These are phyloP conservation scores for Iberis pinnata DNA, from an alignment of 345 rosid species.

Conservation along the genomic window DNA sequence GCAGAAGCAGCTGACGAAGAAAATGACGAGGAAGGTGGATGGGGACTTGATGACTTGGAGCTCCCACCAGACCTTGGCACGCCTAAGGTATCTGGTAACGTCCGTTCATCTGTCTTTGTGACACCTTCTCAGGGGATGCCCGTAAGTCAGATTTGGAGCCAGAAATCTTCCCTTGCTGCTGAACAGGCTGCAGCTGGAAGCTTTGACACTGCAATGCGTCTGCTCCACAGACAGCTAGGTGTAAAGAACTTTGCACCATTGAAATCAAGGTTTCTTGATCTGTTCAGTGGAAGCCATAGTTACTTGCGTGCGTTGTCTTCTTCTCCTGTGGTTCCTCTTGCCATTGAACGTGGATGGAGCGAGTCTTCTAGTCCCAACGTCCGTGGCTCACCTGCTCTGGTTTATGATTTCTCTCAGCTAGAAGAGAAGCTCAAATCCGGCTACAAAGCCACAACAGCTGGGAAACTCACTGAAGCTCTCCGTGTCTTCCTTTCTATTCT, in stretches of 20 bases:
- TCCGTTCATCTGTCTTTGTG: conserved; percentile 58
- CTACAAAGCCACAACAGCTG: conserved; percentile 77
- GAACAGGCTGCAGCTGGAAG: conserved; percentile 85
- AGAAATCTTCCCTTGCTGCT: conserved; percentile 74
- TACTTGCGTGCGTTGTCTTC: conserved; percentile 75
- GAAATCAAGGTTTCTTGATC: conserved; percentile 57
- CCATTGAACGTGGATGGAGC: conserved; percentile 77
- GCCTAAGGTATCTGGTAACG: conserved; percentile 39
- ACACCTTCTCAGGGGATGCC: conserved; percentile 88
- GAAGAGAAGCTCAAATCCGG: conserved; percentile 94
- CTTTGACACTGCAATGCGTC: conserved; percentile 77
- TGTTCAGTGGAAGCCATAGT: conserved; percentile 69
- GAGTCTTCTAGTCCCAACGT: conserved; percentile 77
- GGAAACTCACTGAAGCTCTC: conserved; percentile 75
- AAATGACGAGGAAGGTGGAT: conserved; percentile 62
- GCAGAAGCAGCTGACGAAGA: conserved; percentile 58
- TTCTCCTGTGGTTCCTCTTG: conserved; percentile 67
- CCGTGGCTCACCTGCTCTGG: conserved; percentile 76
- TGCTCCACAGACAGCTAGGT: conserved; percentile 78
- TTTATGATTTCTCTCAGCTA: conserved; percentile 66
- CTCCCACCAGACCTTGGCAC: conserved; percentile 76
- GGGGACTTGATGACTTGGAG: conserved; percentile 85
- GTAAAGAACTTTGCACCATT: conserved; percentile 62
- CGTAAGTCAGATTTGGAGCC: conserved; percentile 75
- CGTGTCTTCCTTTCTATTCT: conserved; percentile 67